phyloP scores from a whole-genome alignment of 2,329 filamentous ascomycete species.

The Sordariomycetes sp. region DNA sequence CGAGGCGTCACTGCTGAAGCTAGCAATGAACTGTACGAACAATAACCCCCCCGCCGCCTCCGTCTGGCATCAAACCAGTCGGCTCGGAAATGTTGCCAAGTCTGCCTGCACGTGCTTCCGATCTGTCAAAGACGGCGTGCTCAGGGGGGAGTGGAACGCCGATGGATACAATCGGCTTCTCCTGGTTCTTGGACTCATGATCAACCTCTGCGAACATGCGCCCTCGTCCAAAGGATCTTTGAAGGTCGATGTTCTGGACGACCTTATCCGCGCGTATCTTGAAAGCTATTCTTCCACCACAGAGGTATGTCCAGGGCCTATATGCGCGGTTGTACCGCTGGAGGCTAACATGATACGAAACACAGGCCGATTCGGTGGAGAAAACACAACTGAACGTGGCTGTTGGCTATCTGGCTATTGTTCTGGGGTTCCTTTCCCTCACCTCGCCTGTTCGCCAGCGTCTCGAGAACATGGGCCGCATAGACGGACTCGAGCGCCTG shows the following conservation, averaged over 20 bases:
- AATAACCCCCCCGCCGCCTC: slow-evolving; percentile 58
- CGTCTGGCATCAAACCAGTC: slow-evolving; percentile 48
- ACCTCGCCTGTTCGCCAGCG: slow-evolving; percentile 26
- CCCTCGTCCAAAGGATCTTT: slow-evolving; percentile 36
- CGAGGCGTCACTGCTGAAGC: slow-evolving; percentile 42
- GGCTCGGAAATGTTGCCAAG: slow-evolving; percentile 33
- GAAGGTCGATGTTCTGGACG: slow-evolving; percentile 31
- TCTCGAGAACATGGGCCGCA: slow-evolving; percentile 26
- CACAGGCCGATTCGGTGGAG: slow-evolving; percentile 54
- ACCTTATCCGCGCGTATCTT: slow-evolving; percentile 53
- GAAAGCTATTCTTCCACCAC: slow-evolving; percentile 50
- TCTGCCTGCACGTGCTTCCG: slow-evolving; percentile 38
- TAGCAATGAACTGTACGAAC: slow-evolving; percentile 80
- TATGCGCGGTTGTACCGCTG: background rate
- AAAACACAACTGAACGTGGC: slow-evolving; percentile 71
- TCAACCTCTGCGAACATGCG: slow-evolving; percentile 77
- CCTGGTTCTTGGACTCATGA: slow-evolving; percentile 67
- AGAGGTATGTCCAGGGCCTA: slow-evolving; percentile 40
- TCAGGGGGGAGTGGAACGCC: slow-evolving; percentile 31
- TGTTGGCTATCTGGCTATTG: slow-evolving; percentile 73
- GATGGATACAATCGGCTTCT: slow-evolving; percentile 57
- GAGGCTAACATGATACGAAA: background rate
- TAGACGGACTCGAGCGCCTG: slow-evolving; percentile 29
- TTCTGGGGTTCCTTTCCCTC: slow-evolving; percentile 71
- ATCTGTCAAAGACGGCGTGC: slow-evolving; percentile 30